These are phyloP conservation scores for Paecilomyces formosus DNA, from an alignment of 2,329 filamentous ascomycete species.

Conservation along the genomic window DNA sequence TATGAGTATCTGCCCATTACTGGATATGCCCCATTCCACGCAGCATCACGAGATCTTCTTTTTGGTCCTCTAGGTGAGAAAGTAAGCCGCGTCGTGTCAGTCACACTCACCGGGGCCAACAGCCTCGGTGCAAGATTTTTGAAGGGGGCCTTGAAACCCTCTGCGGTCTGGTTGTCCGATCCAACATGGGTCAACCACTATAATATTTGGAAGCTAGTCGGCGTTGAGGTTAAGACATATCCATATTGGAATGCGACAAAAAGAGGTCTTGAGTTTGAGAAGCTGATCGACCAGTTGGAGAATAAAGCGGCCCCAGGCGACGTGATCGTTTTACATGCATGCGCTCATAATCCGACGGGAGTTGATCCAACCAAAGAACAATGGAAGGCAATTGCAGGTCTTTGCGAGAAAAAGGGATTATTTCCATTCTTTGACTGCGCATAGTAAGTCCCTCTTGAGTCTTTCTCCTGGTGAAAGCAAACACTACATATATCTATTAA, in stretches of 20 bases:
- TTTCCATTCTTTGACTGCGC: constrained; percentile 93
- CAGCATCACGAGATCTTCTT: constrained; percentile 74
- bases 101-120: constrained; percentile 84
- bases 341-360: constrained; percentile 88
- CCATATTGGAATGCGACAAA: constrained; percentile 69
- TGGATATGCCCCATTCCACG: constrained; percentile 69
- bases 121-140: constrained; percentile 83
- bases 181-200: constrained; percentile 93
- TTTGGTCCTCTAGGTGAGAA: constrained; percentile 52
- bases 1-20: constrained; percentile 93
- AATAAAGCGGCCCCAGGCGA: constrained; percentile 69
- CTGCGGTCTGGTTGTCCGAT: constrained; percentile 73
- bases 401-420: constrained; percentile 66
- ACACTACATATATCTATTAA: neutral
- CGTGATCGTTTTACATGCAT: constrained; percentile 78
- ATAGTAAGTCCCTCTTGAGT: constrained; percentile 40
- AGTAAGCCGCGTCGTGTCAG: constrained; percentile 46
- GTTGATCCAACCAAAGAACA: constrained; percentile 81
- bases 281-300: constrained; percentile 69
- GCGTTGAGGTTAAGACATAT: constrained; percentile 68
- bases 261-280: constrained; percentile 13
- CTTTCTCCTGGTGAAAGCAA: neutral
- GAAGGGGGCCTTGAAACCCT: constrained; percentile 63
- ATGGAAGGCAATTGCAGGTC: constrained; percentile 70
- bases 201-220: constrained; percentile 67